Evolutionary conservation across 139 green algal species (phyloP), one percentile per base, ranked within the genome.

Genomic region (Picochlorum sp.): DNA sequence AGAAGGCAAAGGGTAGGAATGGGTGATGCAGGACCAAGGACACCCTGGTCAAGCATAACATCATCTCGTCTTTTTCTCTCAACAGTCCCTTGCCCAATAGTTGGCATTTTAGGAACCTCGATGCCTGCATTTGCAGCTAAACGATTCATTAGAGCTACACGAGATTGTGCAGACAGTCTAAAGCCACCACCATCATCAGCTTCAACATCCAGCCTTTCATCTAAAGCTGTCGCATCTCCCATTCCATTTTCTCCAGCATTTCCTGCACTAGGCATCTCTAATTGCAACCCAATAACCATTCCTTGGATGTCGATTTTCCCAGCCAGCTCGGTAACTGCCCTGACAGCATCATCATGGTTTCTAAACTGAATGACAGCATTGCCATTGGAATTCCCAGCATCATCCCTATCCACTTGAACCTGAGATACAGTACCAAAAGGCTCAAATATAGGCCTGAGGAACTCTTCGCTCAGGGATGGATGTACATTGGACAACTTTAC

Each of bases 1-100:
- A 97, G 76, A 31, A 97, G 52, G 64, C 86, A 95, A 50, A 72
- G 80, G 22, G 90, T 96, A 25, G 90, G 84, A 51, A 94, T 91
- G 22, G 90, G 90, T 10, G 82, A 93, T 0, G 83, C 71, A 3
- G 89, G 86, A 0, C 90, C 90, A 37, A 97, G 73, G 29, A 94
- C 9, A 37, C 86, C 87, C 68, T 96, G 89, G 55, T 76, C 68
- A 25, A 78, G 36, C 1, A 26, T 26, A 28, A 70, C 33, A 13
- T 52, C 22, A 41, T 55, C 20, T 25, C 9, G 10, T 39, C 25
- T 6, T 0, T 26, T 16, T 14, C 24, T 28, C 24, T 51, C 52
- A 30, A 64, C 24, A 73, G 3, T 18, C 26, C 47, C 12, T 43
- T 32, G 39, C 57, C 61, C n/a, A 28, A 55, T 59, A 26, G 36